phyloP scores from a whole-genome alignment of 2,329 filamentous ascomycete species.

The Trichoderma breve region DNA sequence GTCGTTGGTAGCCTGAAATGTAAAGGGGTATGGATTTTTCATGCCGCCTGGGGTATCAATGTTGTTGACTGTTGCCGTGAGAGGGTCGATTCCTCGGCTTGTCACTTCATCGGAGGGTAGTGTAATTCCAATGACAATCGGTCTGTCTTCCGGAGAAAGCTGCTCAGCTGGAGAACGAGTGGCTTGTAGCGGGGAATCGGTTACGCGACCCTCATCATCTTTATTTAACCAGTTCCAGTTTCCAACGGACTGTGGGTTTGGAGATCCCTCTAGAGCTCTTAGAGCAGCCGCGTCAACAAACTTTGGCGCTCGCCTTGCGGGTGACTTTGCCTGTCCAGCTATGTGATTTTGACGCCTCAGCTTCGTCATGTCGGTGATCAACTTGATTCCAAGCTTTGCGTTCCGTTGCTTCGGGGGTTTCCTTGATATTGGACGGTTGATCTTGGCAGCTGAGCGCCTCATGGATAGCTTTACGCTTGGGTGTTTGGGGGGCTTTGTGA shows the following conservation, averaged over 20 bases:
- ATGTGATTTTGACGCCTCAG: constrained; percentile 45
- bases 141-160: constrained; percentile 66
- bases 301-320: constrained; percentile 38
- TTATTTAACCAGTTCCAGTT: constrained; percentile 57
- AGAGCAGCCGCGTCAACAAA: constrained; percentile 61
- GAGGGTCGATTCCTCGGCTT: constrained; percentile 44
- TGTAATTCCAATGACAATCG: constrained; percentile 70
- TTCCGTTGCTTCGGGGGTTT: constrained; percentile 60
- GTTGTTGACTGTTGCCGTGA: constrained; percentile 45
- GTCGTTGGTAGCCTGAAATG: neutral
- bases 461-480: constrained; percentile 28
- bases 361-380: constrained; percentile 67
- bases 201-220: constrained; percentile 33
- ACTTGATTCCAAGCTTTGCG: constrained; percentile 60
- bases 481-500: constrained; percentile 21
- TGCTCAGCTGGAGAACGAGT: constrained; percentile 39
- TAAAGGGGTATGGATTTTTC: constrained; percentile 9
- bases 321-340: constrained; percentile 32
- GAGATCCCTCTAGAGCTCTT: constrained; percentile 57
- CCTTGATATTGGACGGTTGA: constrained; percentile 56
- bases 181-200: constrained; percentile 30
- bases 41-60: constrained; percentile 25
- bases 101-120: constrained; percentile 49
- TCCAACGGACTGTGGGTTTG: constrained; percentile 53
- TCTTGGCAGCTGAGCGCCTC: constrained; percentile 40